These are phyloP conservation scores for Globisporangium paroecandrum DNA, from an alignment of 352 stramenopile species.

Conservation along the genomic window DNA sequence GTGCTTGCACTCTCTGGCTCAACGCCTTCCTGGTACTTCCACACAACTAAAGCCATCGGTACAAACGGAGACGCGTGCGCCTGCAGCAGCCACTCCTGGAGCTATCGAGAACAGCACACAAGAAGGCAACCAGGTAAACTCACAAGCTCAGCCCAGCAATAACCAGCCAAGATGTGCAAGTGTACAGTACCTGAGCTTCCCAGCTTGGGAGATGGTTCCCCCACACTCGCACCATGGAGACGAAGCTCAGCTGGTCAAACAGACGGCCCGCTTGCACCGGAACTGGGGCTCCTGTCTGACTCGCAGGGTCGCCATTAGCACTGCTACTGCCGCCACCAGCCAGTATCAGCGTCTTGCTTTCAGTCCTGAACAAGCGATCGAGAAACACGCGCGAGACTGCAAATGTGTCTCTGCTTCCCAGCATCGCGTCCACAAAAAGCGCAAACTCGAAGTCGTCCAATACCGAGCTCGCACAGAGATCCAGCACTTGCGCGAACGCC, in stretches of 20 bases:
- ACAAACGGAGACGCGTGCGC: slow-evolving; percentile 29
- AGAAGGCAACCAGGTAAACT: not conserved
- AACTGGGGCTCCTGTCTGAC: not conserved
- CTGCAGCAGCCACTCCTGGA: slow-evolving; percentile 40
- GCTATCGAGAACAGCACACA: slow-evolving; percentile 5
- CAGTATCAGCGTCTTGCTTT: not conserved
- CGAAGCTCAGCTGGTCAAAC: slow-evolving; percentile 28
- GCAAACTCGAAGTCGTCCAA: slow-evolving; percentile 26
- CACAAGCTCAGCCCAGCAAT: not conserved
- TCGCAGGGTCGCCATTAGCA: not conserved
- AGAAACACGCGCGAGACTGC: not conserved
- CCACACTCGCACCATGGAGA: slow-evolving; percentile 31
- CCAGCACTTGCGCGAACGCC: slow-evolving; percentile 23
- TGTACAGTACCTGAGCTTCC: slow-evolving; percentile 16
- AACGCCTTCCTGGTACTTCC: slow-evolving; percentile 14
- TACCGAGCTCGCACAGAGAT: slow-evolving; percentile 25
- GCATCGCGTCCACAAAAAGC: slow-evolving; percentile 14
- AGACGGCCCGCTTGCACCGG: slow-evolving; percentile 5
- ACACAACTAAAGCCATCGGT: slow-evolving; percentile 23
- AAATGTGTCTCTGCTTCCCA: not conserved
- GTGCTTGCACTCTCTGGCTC: slow-evolving; percentile 5
- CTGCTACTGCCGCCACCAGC: not conserved
- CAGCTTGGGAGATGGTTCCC: slow-evolving; percentile 40
- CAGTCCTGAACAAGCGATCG: slow-evolving; percentile 4
- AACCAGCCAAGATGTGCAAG: not conserved